Conservation (phyloP, 31 red algal species). For the Porphyra umbilicalis region DNA sequence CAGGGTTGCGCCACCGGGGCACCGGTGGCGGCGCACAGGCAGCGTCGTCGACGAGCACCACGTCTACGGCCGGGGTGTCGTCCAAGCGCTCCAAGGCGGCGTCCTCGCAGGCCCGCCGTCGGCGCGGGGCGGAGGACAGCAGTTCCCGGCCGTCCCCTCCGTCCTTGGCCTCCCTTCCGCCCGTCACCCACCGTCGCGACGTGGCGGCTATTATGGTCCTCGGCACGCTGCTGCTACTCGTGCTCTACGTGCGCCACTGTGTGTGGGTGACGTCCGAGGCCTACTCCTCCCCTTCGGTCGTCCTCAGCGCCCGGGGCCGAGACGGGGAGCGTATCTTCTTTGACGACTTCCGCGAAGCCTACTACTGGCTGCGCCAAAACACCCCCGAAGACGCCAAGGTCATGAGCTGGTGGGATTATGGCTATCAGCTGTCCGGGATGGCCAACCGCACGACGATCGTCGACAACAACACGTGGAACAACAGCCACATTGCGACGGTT, state of each 20-base stretch:
- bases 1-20: background rate
- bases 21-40: background rate
- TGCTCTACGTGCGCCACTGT: constrained; percentile 70
- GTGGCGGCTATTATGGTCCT: constrained; percentile 44
- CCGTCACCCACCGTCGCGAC: background rate
- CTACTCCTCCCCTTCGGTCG: constrained; percentile 80
- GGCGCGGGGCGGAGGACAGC: background rate
- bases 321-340: constrained; percentile 81
- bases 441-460: constrained; percentile 90
- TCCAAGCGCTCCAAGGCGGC: background rate
- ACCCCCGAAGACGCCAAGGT: constrained; percentile 76
- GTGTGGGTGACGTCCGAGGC: constrained; percentile 84
- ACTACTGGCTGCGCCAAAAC: constrained; percentile 96
- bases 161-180: background rate
- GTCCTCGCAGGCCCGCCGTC: background rate
- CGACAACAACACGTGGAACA: constrained; percentile 99
- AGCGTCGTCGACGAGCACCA: background rate
- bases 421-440: constrained; percentile 98
- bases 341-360: constrained; percentile 90
- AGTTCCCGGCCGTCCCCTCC: background rate
- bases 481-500: constrained; percentile 96
- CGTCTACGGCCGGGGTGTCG: background rate
- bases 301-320: constrained; percentile 36
- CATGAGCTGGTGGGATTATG: constrained; percentile 99
- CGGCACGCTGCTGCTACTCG: constrained; percentile 34